phyloP scores from a whole-genome alignment of 345 rosid genomes.

The Populus davidiana region DNA sequence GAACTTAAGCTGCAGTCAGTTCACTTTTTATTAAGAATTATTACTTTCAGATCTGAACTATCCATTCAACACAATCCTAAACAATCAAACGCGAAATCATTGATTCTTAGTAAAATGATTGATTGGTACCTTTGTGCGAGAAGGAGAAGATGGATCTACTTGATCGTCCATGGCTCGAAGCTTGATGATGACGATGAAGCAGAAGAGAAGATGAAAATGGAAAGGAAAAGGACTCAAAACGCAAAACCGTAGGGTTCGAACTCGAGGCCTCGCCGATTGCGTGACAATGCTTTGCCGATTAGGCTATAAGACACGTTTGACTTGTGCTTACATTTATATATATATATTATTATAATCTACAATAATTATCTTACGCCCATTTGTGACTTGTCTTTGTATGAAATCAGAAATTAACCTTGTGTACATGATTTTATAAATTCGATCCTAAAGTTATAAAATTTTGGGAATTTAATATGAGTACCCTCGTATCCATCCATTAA shows the following conservation, averaged over 20 bases:
- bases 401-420: no score
- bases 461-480: no score
- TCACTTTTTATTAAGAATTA: not conserved
- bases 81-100: no score
- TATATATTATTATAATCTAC: fast-evolving
- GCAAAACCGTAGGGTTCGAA: fast-evolving
- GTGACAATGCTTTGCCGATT: not conserved
- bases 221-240: not conserved
- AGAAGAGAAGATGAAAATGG: not conserved
- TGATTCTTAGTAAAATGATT: not conserved
- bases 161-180: constrained; percentile 5
- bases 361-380: fast-evolving
- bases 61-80: no score
- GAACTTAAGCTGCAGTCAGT: constrained; percentile 32
- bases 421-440: no score
- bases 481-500: no score
- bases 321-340: not conserved
- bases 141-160: not conserved
- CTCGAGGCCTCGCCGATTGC: not conserved
- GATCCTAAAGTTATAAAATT: no score
- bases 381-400: no score
- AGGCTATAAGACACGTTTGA: not conserved
- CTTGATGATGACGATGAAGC: not conserved
- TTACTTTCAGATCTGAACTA: not conserved
- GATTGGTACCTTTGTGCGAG: constrained; percentile 1